A percentile compares a stretch with the other conserved stretches of the same genome.
phyloP scores from a whole-genome alignment of 2,329 filamentous ascomycete species.

The Xylariaceae sp. region DNA sequence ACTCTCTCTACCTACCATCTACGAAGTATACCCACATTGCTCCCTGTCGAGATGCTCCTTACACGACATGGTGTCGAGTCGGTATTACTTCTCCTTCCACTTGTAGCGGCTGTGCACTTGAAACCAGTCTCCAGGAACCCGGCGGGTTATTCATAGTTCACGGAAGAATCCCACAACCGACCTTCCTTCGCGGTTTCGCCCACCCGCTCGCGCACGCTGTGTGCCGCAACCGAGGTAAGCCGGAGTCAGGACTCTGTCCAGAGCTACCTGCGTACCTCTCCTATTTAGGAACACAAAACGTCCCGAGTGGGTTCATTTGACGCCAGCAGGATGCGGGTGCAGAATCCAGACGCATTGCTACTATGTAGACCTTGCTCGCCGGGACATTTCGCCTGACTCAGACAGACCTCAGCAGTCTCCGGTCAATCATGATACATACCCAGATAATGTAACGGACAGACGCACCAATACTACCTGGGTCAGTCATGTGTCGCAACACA shows the following conservation, averaged over 20 bases:
- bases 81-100: not conserved
- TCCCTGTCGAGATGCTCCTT: not conserved
- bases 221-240: conserved; percentile 10
- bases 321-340: too few relatives aligned
- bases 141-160: not conserved
- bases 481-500: not conserved
- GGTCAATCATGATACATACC: too few relatives aligned
- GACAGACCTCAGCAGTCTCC: too few relatives aligned
- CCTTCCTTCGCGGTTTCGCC: conserved; percentile 1
- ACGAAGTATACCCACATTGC: too few relatives aligned
- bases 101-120: not conserved
- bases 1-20: too few relatives aligned
- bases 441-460: too few relatives aligned
- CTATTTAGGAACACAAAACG: too few relatives aligned
- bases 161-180: not conserved
- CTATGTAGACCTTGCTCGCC: not conserved
- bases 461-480: too few relatives aligned
- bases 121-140: not conserved
- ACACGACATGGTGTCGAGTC: not conserved
- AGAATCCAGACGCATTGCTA: conserved; percentile 1
- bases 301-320: too few relatives aligned
- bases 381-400: too few relatives aligned
- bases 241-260: not conserved
- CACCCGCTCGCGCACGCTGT: not conserved
- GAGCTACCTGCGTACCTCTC: too few relatives aligned